Evolutionary conservation across 108 stramenopile genomes (phyloP).

Genomic region (Parietichytrium sp.): DNA sequence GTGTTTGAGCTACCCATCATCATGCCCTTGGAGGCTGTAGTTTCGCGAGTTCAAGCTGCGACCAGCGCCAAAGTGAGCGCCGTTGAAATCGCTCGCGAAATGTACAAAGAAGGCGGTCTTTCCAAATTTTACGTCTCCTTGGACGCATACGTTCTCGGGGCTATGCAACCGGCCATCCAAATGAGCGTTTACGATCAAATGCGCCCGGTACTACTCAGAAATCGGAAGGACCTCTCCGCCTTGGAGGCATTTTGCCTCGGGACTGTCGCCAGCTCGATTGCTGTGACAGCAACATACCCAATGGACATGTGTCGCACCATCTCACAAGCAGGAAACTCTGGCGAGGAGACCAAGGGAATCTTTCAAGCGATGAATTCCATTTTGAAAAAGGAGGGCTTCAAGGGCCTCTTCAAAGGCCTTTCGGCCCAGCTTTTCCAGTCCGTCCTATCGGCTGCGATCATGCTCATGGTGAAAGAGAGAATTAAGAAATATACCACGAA

Average conservation of each 20-base stretch:
- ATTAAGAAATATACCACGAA: background rate
- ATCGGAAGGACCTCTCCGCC: background rate
- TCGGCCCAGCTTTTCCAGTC: conserved; percentile 21
- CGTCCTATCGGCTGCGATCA: background rate
- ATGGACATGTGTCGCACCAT: conserved; percentile 38
- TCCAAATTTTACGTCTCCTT: conserved; percentile 8
- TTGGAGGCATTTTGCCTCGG: background rate
- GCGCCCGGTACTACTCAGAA: background rate
- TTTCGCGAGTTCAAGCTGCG: conserved; percentile 16
- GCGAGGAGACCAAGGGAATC: background rate
- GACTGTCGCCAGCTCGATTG: background rate
- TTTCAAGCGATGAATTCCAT: conserved; percentile 34
- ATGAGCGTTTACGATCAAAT: conserved; percentile 26
- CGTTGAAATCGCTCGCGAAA: background rate
- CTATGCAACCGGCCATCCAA: conserved; percentile 30
- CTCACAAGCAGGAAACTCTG: background rate
- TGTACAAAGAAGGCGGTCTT: conserved; percentile 20
- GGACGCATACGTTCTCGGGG: conserved; percentile 21
- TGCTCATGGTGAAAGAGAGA: conserved; percentile 33
- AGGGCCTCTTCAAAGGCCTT: conserved; percentile 17
- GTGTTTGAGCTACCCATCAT: conserved; percentile 1
- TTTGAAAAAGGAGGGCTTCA: conserved; percentile 23
- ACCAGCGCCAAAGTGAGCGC: background rate
- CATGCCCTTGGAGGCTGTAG: conserved; percentile 35
- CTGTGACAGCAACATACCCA: conserved; percentile 8